Base-by-base conservation (phyloP, 176 grass and related monocot genomes). In the Avena atlantica region DNA sequence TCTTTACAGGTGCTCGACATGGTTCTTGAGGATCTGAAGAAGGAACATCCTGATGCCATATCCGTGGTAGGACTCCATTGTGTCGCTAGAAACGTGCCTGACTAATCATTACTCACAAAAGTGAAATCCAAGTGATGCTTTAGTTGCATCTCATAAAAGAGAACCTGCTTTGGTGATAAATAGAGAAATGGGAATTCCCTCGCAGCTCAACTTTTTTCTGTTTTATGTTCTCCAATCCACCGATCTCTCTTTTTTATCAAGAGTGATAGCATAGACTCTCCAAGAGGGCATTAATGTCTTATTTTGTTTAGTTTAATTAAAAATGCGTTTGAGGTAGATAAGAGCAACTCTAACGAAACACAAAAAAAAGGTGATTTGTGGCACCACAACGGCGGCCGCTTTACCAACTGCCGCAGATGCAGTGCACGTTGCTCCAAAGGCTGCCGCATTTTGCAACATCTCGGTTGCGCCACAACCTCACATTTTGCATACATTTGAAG, bases 21-120 rank as follows among this genome's bases (percentile, higher is more conserved):
- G 93, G 96, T 95, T 82, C 84, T 98, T 16, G 91, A 92, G 27
- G 96, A 95, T 82, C 86, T 98, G 56, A 95, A 84, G 81, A 42
- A 78, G 62, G 93, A 98, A 49, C 79, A 92, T 76, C 86, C 96
- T 52, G 90, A 98, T 84, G 81, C 86, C 6, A 89, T 98, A 80
- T 98, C 93, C 6, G 83, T 95, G 86, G 96, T 95, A 95, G 87
- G 80, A 12, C 42, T 74, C 48, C 9, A 5, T 16, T 47, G 21
- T 13, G 29, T 74, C 24, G 60, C 75, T 79, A 79, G 0, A 74
- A 79, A 73, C 34, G 6, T 47, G 9, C 4, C 47, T 23, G 8
- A 78, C 9, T 62, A 31, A 51, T 27, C 72, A 61, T 29, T 78
- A 6, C 17, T 29, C 27, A 29, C 27, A 29, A 29, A 29, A 29